Conservation (phyloP, 805 yeast species). For the Isabelozyma heimii region DNA sequence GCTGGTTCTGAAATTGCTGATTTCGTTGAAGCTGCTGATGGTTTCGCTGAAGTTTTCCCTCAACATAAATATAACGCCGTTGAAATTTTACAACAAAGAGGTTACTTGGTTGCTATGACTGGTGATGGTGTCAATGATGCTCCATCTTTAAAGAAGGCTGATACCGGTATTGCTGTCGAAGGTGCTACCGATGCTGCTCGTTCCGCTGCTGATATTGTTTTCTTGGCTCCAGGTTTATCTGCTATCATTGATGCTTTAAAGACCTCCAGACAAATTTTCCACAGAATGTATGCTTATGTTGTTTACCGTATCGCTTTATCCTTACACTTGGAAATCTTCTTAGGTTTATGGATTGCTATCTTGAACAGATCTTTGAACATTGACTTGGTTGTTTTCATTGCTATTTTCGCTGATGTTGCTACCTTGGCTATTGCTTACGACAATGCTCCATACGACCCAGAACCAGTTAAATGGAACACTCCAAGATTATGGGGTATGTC, state of each 20-base stretch:
- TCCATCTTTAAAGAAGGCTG: conserved; percentile 93
- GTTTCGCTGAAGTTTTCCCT: conserved; percentile 98
- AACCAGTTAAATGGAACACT: conserved; percentile 94
- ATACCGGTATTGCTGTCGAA: conserved; percentile 93
- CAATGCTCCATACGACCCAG: conserved; percentile 91
- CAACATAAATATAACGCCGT: conserved; percentile 96
- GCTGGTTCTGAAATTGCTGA: conserved; percentile 98
- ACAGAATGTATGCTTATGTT: conserved; percentile 98
- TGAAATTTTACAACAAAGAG: conserved; percentile 92
- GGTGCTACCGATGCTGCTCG: conserved; percentile 98
- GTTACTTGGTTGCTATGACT: conserved; percentile 98
- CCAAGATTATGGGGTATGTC: conserved; percentile 98
- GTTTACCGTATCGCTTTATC: conserved; percentile 97
- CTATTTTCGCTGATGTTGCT: conserved; percentile 96
- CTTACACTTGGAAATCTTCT: conserved; percentile 88
- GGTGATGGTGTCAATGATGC: conserved; percentile 99
- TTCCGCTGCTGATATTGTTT: conserved; percentile 95
- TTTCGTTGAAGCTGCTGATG: conserved; percentile 96
- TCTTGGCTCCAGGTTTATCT: conserved; percentile 91
- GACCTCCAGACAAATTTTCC: conserved; percentile 96
- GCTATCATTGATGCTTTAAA: conserved; percentile 89
- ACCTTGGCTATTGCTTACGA: conserved; percentile 96
- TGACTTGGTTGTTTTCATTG: conserved; percentile 92
- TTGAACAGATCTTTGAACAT: conserved; percentile 82
- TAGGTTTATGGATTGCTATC: conserved; percentile 96